These are phyloP conservation scores for Theileria equi DNA, from an alignment of 169 alveolate genomes.

Conservation along the genomic window DNA sequence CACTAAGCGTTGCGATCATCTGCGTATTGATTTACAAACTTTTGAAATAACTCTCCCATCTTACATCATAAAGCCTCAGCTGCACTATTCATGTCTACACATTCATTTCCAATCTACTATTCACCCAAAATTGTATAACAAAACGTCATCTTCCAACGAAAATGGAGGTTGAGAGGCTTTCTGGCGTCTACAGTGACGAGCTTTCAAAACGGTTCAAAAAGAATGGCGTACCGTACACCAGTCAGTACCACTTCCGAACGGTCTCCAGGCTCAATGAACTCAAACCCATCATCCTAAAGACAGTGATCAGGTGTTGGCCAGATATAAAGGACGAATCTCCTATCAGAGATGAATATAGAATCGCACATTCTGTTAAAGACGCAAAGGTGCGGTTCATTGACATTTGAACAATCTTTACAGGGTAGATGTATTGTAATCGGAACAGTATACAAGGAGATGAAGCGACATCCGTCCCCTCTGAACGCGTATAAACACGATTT, in stretches of 20 bases:
- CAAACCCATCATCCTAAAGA: constrained; percentile 24
- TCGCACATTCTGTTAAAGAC: constrained; percentile 40
- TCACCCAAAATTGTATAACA: too few species aligned
- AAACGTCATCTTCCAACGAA: too few species aligned
- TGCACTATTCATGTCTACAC: too few species aligned
- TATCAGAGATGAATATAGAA: constrained; percentile 16
- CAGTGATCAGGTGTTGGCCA: constrained; percentile 33
- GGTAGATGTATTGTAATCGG: constrained; percentile 53
- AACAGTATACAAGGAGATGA: constrained; percentile 60
- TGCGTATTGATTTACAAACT: constrained; percentile 32
- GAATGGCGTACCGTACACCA: constrained; percentile 40
- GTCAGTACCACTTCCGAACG: constrained; percentile 53
- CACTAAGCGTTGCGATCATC: constrained; percentile 38
- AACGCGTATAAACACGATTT: constrained; percentile 47
- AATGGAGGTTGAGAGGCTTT: constrained; percentile 3
- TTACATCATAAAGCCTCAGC: neutral
- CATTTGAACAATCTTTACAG: constrained; percentile 14
- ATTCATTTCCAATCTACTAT: too few species aligned
- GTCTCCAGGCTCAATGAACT: constrained; percentile 41
- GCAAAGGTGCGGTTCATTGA: constrained; percentile 36
- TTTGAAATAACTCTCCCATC: neutral
- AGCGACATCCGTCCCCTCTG: constrained; percentile 62
- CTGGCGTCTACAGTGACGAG: constrained; percentile 9
- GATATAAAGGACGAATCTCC: neutral
- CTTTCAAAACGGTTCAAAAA: constrained; percentile 42